Percentiles rank a stretch among this genome's conserved stretches.
Evolutionary conservation across 1,139 yeast species (phyloP).

Genomic region (Scheffersomyces quercinus): DNA sequence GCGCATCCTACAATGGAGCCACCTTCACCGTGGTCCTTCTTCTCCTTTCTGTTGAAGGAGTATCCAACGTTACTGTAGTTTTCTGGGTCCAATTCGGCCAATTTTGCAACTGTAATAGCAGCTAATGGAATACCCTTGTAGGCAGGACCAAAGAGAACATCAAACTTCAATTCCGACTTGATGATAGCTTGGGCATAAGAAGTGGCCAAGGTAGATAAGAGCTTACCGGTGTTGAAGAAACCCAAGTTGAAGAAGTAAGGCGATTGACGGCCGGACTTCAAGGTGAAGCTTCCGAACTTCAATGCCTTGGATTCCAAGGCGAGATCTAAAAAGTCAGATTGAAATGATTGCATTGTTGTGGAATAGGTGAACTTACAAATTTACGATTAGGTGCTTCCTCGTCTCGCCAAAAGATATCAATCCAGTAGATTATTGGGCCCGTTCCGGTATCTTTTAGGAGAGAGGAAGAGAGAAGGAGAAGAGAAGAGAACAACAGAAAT

Average conservation of each 20-base stretch:
- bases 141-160: constrained; percentile 94
- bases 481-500: constrained; percentile 5
- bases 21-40: constrained; percentile 98
- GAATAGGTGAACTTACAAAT: not conserved
- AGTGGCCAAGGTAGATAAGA: constrained; percentile 75
- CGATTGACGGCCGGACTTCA: constrained; percentile 90
- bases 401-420: constrained; percentile 1
- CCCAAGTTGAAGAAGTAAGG: constrained; percentile 98
- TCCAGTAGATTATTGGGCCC: not conserved
- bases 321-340: constrained; percentile 69
- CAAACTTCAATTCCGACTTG: constrained; percentile 78
- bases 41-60: constrained; percentile 84
- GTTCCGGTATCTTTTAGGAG: not conserved
- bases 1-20: constrained; percentile 89
- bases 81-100: constrained; percentile 86
- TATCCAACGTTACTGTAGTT: constrained; percentile 66
- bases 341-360: constrained; percentile 39
- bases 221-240: constrained; percentile 76
- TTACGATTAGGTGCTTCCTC: constrained; percentile 1
- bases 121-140: constrained; percentile 97
- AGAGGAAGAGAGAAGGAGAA: constrained; percentile 6
- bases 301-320: constrained; percentile 82
- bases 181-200: constrained; percentile 90
- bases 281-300: constrained; percentile 82
- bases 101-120: constrained; percentile 86